Evolutionary conservation across 768 basidiomycete species (phyloP), one percentile per base, ranked within the genome.

Genomic region (Suillus decipiens): DNA sequence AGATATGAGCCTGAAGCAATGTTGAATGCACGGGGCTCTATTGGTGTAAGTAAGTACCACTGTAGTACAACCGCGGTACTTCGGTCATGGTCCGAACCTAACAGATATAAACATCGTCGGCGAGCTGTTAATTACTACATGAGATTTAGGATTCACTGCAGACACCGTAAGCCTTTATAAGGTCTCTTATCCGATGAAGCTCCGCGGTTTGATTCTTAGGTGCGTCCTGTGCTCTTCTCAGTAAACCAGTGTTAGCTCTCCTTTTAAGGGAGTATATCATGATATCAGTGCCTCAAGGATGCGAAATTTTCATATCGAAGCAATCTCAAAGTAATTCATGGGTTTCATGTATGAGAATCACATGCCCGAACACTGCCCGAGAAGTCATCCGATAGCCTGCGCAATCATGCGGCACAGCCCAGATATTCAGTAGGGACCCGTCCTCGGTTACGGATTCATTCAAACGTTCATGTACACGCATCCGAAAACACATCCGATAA

Each of bases 361-460:
- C 39, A 57, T 57, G 39, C 24, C 56, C 41, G 39, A 57, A 17
- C 55, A 56, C 15, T 56, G 55, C 56, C 56, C 56, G 56, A 57
- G 56, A 57, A 57, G 56, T 4, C 37, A 22, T 36, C 19, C 19
- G 17, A 9, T 31, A 7, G 17, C 11, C 39, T 56, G 37, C 24
- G 37, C 22, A 24, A 9, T 9, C 22, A n/a, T 41, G 28, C 39
- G 56, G 56, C 56, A 22, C 19, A 24, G 24, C 11, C 41, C 56
- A 24, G 56, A 57, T 57, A 41, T 57, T 57, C 56, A 57, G 11
- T 5, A 9, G n/a, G 12, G 39, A 57, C 39, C 39, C 56, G 17
- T 57, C 28, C 55, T 24, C 37, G n/a, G 24, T 11, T 57, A 34
- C 17, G 24, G 15, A 51, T 19, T 34, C 31, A 33, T 41, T 39